phyloP scores from a whole-genome alignment of 805 yeast species.

The Ogataea angusta region DNA sequence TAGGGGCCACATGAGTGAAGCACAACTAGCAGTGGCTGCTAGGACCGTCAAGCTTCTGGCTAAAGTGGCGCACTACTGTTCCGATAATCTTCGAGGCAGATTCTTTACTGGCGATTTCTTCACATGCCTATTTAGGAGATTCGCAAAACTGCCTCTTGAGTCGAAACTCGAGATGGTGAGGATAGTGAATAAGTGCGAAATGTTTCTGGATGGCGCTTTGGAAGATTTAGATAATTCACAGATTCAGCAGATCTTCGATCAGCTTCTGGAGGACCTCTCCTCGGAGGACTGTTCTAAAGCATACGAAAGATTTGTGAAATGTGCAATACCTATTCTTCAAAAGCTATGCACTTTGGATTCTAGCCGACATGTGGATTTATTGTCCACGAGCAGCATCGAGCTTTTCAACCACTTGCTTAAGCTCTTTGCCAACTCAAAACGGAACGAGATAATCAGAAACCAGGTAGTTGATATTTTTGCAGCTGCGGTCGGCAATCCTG shows the following conservation, averaged over 20 bases:
- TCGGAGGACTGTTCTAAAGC: constrained; percentile 12
- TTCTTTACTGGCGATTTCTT: constrained; percentile 17
- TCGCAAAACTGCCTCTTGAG: constrained; percentile 13
- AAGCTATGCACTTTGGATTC: constrained; percentile 16
- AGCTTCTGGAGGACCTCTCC: constrained; percentile 17
- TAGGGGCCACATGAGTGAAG: constrained; percentile 15
- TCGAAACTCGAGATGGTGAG: constrained; percentile 17
- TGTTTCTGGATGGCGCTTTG: constrained; percentile 6
- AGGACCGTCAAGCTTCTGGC: constrained; percentile 11
- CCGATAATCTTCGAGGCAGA: constrained; percentile 7
- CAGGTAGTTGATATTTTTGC: constrained; percentile 14
- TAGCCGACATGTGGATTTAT: constrained; percentile 13
- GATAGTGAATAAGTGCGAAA: constrained; percentile 12
- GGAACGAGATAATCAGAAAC: constrained; percentile 7
- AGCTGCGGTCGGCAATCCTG: constrained; percentile 15
- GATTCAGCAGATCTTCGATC: constrained; percentile 18
- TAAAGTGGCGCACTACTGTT: constrained; percentile 14
- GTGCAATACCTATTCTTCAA: constrained; percentile 14
- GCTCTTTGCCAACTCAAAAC: constrained; percentile 6
- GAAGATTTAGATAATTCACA: constrained; percentile 11
- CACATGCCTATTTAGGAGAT: constrained; percentile 14
- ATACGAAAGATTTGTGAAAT: constrained; percentile 14
- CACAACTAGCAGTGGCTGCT: constrained; percentile 7
- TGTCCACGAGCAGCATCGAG: constrained; percentile 16
- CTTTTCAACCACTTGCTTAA: constrained; percentile 12